Evolutionary conservation across 2,329 filamentous ascomycete species (phyloP).

Genomic region (Pestalotiopsis sp.): DNA sequence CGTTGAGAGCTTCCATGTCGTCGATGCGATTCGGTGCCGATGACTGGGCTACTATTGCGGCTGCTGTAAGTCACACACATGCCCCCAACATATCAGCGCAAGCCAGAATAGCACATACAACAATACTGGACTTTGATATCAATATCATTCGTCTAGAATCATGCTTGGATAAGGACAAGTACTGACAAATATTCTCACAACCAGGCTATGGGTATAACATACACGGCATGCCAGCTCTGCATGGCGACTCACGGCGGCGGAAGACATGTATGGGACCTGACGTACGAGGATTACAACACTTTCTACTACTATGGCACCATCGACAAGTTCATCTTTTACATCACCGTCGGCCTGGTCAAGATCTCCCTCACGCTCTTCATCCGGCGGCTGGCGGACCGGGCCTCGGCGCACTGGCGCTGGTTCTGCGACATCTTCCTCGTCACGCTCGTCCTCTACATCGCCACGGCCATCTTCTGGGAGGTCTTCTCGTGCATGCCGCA

Average conservation of each 20-base stretch:
- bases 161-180: neutral
- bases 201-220: slow-evolving; percentile 25
- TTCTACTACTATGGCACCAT: slow-evolving; percentile 25
- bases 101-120: neutral
- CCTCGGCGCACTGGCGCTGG: slow-evolving; percentile 28
- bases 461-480: slow-evolving; percentile 30
- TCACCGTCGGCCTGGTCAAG: slow-evolving; percentile 35
- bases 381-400: slow-evolving; percentile 33
- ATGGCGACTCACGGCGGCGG: slow-evolving; percentile 23
- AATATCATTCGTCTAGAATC: neutral
- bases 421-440: slow-evolving; percentile 33
- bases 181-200: neutral
- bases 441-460: slow-evolving; percentile 28
- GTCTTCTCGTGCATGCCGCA: slow-evolving; percentile 30
- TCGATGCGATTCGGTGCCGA: slow-evolving; percentile 33
- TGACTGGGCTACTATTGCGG: slow-evolving; percentile 34
- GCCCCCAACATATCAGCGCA: neutral
- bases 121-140: too few relatives aligned
- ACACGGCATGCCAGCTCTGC: slow-evolving; percentile 27
- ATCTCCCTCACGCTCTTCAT: slow-evolving; percentile 38
- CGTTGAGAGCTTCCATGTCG: slow-evolving; percentile 24
- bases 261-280: slow-evolving; percentile 32
- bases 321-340: slow-evolving; percentile 28
- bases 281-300: slow-evolving; percentile 32
- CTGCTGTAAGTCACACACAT: slow-evolving; percentile 24